Conservation (phyloP, 2,329 filamentous ascomycete genomes). For the Geosmithia putterillii region DNA sequence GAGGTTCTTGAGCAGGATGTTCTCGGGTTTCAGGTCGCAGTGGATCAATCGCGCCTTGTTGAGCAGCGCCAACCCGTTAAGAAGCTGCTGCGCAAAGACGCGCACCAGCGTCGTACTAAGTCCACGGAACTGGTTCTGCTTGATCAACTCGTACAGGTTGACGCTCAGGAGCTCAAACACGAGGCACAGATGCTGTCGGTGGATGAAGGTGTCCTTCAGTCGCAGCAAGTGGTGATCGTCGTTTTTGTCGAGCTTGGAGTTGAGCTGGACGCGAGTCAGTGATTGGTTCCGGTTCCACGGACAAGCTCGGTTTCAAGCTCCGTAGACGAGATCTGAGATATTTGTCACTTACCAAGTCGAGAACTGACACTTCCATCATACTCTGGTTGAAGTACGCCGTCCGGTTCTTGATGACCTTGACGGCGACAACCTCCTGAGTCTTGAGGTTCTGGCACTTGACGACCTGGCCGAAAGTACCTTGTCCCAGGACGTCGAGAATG, state of each 20-base stretch:
- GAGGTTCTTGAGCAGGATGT: constrained; percentile 93
- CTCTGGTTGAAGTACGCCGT: constrained; percentile 99
- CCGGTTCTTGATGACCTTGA: constrained; percentile 98
- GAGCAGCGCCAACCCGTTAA: constrained; percentile 82
- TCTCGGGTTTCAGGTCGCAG: constrained; percentile 96
- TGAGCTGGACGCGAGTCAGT: constrained; percentile 43
- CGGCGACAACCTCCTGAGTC: constrained; percentile 94
- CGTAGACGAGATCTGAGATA: no score
- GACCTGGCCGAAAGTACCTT: constrained; percentile 96
- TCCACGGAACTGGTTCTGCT: constrained; percentile 97
- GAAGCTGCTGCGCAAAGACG: constrained; percentile 91
- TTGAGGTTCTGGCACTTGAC: constrained; percentile 98
- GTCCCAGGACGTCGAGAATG: constrained; percentile 90
- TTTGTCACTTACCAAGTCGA: constrained; percentile 66
- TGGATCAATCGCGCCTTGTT: constrained; percentile 97
- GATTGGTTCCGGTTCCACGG: constrained; percentile 5
- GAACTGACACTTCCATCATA: constrained; percentile 99
- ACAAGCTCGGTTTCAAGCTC: no score
- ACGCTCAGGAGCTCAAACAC: constrained; percentile 95
- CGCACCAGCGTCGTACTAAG: constrained; percentile 93
- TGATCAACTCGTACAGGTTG: constrained; percentile 96
- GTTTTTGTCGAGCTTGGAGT: constrained; percentile 98
- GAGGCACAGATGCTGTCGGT: constrained; percentile 89
- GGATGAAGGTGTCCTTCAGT: constrained; percentile 96
- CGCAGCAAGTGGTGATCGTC: constrained; percentile 93